Base-by-base conservation (phyloP, 495 filamentous ascomycete genomes). In the Daldinia loculata region DNA sequence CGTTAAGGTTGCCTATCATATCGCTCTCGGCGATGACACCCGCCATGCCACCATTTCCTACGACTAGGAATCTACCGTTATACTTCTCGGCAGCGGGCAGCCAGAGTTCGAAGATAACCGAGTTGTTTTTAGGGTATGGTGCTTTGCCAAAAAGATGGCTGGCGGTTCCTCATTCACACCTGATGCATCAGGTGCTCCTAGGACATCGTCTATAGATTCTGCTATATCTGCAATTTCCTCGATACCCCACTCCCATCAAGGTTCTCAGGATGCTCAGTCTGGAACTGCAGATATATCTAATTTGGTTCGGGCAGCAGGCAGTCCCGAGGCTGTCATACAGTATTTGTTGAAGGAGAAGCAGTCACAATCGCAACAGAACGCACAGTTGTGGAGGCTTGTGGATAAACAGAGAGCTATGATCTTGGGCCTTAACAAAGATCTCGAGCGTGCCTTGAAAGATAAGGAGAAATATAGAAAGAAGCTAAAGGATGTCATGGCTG, bases 381-480 rank as follows among this genome's bases (percentile, higher is more conserved):
- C 91, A 15, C 95, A 98, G 78, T 80, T 99, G 66, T 99, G 95
- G 95, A 89, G 92, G 59, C 81, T 99, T 53, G 94, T 99, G 27
- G 94, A 98, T 78, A 98, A 99, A 79, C 95, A 99, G 79, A 86
- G 95, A 53, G 89, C 93, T 0, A 92, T 99, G 85, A 94, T 99
- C 36, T 74, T 97, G 27, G 96, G 95, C 0, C 83, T 99, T 39
- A 98, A 98, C 74, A 96, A 95, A 79, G 95, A 99, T 75, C 84
- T 99, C 26, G 94, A 98, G 78, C 89, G 92, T 55, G 90, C 95
- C 3, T 77, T 97, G 74, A 97, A 97, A 76, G 95, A 98, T 70
- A 98, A 98, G 78, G 95, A 98, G 51, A 89, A 91, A 65, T 99
- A 98, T 78, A 88, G 91, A 66, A 94, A 93, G 80, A 96, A 94